Base-by-base conservation (phyloP, 2,329 filamentous ascomycete species). In the Aspergillus novoparasiticus region DNA sequence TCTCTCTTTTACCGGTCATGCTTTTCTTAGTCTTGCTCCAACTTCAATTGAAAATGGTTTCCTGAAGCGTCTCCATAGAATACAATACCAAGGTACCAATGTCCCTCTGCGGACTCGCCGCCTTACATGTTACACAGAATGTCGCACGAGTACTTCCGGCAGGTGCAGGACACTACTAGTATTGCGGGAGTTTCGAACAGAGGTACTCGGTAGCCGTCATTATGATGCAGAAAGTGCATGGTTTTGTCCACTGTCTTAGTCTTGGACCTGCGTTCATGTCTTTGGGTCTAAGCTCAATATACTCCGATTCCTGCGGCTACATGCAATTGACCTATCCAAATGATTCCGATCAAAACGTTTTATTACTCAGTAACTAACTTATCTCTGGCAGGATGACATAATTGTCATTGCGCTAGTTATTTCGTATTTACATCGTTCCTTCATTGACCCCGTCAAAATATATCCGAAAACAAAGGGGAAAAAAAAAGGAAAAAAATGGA, bases 361-460 rank as follows among this genome's bases (percentile, higher is more conserved):
- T 4, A 39, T 39, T 28, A 34, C 34, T 36, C 12, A 39, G n/a
- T 55, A 26, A 26, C 23, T 26, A 23, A 23, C 23, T 23, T 23
- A 19, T 54, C 9, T 55, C 51, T 55, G n/a, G 51, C n/a, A 16
- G 51, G 14, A 36, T 36, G 28, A 26, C 57, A 41, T 34, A 6
- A 32, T 26, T 58, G 46, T 50, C 64, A 32, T 8, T 57, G 12
- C 63, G 41, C 50, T 68, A n/a, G n/a, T n/a, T n/a, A n/a, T 60
- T 48, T 67, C 66, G 62, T 70, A 72, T 72, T 66, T 72, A 71
- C 68, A 72, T 69, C 57, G 34, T 59, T 61, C 60, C 36, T 58
- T 60, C 57, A 57, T 64, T 39, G 21, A 48, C 30, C 23, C 59
- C 28, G 36, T 51, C 51, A 36, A 36, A 67, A 64, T 64, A 60